These are phyloP conservation scores for Tulasnella sp. DNA, from an alignment of 768 basidiomycete species.

Conservation along the genomic window DNA sequence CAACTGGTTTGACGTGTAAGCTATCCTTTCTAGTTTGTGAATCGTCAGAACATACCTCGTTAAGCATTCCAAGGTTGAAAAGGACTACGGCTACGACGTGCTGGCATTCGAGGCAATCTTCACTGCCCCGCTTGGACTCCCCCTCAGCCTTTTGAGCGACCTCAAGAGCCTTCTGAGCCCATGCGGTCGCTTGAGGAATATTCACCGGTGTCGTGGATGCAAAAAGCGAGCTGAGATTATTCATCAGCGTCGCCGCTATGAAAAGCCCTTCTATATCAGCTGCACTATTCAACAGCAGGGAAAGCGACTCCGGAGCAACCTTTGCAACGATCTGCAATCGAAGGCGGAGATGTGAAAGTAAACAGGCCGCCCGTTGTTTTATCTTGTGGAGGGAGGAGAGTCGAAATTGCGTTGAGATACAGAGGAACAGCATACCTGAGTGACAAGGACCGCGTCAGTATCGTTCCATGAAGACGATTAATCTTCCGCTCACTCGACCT, in stretches of 20 bases:
- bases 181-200: conserved; percentile 12
- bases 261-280: background rate
- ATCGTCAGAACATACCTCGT: background rate
- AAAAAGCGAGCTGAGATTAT: conserved; percentile 18
- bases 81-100: conserved; percentile 11
- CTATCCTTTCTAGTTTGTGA: too few species aligned
- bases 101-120: conserved; percentile 13
- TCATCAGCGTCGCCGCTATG: conserved; percentile 12
- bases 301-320: background rate
- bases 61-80: conserved; percentile 19
- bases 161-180: conserved; percentile 16
- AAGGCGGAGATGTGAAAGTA: conserved; percentile 6
- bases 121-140: background rate
- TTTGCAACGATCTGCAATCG: conserved; percentile 13
- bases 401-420: conserved; percentile 17
- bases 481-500: conserved; percentile 12
- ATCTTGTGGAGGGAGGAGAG: conserved; percentile 14
- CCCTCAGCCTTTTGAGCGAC: conserved; percentile 11
- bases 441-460: background rate
- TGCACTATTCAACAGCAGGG: background rate
- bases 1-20: background rate
- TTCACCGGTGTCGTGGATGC: conserved; percentile 12
- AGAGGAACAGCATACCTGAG: conserved; percentile 17
- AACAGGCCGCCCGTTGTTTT: background rate
- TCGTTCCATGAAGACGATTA: background rate